Percentiles rank a stretch among this genome's conserved stretches.
Evolutionary conservation across 2,329 filamentous ascomycete species (phyloP).

Genomic region (Clarireedia hainanense): DNA sequence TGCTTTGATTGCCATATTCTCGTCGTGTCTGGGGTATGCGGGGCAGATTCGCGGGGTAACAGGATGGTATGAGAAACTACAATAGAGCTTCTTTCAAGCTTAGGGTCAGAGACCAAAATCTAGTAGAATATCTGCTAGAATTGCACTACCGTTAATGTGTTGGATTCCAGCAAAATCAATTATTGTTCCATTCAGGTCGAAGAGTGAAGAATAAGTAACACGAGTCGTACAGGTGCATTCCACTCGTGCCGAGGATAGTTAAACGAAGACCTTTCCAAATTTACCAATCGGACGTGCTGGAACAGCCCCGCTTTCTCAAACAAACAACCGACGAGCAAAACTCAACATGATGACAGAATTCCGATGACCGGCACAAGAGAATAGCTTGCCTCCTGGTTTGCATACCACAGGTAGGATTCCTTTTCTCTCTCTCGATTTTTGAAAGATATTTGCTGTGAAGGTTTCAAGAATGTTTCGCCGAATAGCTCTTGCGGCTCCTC

Average conservation of each 20-base stretch:
- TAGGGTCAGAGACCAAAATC: background rate
- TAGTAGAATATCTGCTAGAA: background rate
- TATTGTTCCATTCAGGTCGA: background rate
- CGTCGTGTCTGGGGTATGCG: constrained; percentile 3
- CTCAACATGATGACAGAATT: background rate
- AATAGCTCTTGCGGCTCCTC: constrained; percentile 20
- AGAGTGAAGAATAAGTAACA: background rate
- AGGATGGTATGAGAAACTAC: background rate
- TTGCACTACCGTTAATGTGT: too few species aligned
- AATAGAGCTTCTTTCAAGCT: background rate
- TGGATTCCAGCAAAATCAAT: background rate
- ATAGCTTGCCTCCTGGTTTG: background rate
- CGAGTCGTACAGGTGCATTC: background rate
- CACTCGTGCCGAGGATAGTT: constrained; percentile 3
- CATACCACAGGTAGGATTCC: background rate
- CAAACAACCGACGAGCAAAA: background rate
- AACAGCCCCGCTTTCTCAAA: background rate
- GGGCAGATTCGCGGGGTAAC: constrained; percentile 5
- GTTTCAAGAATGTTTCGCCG: constrained; percentile 26
- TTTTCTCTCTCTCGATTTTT: background rate
- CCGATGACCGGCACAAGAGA: background rate
- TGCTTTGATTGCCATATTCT: constrained; percentile 55
- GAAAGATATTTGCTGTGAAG: background rate
- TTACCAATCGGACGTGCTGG: background rate
- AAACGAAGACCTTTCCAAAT: background rate